Conservation (phyloP, 2,329 filamentous ascomycete species). For the Penicillium sp. region DNA sequence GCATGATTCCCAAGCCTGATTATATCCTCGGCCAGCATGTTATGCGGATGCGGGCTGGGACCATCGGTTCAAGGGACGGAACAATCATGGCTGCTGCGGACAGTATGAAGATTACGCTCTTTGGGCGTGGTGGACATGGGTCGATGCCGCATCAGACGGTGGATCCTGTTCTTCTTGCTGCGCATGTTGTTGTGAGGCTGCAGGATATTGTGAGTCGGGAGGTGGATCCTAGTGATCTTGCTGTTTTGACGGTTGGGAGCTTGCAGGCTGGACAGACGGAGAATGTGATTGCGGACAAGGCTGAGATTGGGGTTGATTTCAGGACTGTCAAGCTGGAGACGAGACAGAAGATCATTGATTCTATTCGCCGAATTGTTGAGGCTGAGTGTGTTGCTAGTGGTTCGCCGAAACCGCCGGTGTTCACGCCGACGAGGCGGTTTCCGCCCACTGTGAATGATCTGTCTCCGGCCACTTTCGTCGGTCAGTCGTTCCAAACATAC, state of each 20-base stretch:
- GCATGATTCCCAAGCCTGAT: constrained; percentile 52
- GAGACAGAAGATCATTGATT: constrained; percentile 47
- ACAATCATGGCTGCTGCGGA: constrained; percentile 46
- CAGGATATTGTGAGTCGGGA: constrained; percentile 58
- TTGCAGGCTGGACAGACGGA: constrained; percentile 58
- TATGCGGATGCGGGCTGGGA: constrained; percentile 45
- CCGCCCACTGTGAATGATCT: constrained; percentile 55
- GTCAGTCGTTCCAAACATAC: constrained; percentile 45
- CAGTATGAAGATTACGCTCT: constrained; percentile 52
- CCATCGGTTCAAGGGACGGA: constrained; percentile 38
- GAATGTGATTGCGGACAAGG: constrained; percentile 57
- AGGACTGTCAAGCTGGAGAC: constrained; percentile 47
- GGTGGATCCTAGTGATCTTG: constrained; percentile 50
- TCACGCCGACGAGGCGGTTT: constrained; percentile 49
- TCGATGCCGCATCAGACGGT: constrained; percentile 54
- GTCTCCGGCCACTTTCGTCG: constrained; percentile 44
- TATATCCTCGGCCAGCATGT: constrained; percentile 57
- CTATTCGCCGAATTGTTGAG: constrained; percentile 53
- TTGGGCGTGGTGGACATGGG: constrained; percentile 57
- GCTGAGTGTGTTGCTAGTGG: constrained; percentile 53
- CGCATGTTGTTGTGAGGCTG: constrained; percentile 54
- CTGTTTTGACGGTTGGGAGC: constrained; percentile 57
- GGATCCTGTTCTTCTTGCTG: constrained; percentile 58
- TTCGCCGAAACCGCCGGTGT: constrained; percentile 46
- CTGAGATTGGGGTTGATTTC: constrained; percentile 55